Base-by-base conservation (phyloP, 257 asterid genomes). In the Nicotiana sylvestris region DNA sequence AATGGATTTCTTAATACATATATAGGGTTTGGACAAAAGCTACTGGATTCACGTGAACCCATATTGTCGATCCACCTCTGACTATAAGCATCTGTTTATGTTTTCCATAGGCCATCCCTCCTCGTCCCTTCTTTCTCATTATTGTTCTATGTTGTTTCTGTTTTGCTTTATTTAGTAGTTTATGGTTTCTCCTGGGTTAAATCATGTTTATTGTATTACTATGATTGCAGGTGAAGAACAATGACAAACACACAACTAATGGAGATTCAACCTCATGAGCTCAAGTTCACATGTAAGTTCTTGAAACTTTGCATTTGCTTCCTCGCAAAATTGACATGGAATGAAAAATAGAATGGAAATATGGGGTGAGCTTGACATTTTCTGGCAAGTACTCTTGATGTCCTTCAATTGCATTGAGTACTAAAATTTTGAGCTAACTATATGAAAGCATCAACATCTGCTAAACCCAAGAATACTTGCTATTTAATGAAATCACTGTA, bases 241-340 rank as follows among this genome's bases (percentile, higher is more conserved):
- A 88, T 33, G 35, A 88, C 89, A 91, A 87, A 80, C 86, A 82
- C 88, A 81, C 91, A 89, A 82, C 85, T 92, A 43, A 86, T 87
- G 87, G 98, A 92, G 86, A 87, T 93, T 87, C 92, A 87, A 83
- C 98, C 98, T 82, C 90, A 83, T 33, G 98, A 95, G 87, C 95
- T 95, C 78, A 89, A 91, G 87, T 95, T 95, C 89, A 55, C 61
- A 57, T 89, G 98, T 92, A 87, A 79, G 96, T 88, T 55, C 46
- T 66, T 66, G 79, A 81, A 74, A 74, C 60, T 10, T 74, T 49
- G 80, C 62, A 25, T 21, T 74, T 49, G 27, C 3, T 74, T 49
- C 39, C 60, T 72, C 29, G 27, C 43, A 83, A 64, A 81, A 69
- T 27, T 65, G 60, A 21, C 60, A n/a, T 43, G 27, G 81, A 39